Percentiles rank a stretch among this genome's conserved stretches.
These are phyloP conservation scores for Millerozyma acaciae DNA, from an alignment of 805 yeast genomes.

Conservation along the genomic window DNA sequence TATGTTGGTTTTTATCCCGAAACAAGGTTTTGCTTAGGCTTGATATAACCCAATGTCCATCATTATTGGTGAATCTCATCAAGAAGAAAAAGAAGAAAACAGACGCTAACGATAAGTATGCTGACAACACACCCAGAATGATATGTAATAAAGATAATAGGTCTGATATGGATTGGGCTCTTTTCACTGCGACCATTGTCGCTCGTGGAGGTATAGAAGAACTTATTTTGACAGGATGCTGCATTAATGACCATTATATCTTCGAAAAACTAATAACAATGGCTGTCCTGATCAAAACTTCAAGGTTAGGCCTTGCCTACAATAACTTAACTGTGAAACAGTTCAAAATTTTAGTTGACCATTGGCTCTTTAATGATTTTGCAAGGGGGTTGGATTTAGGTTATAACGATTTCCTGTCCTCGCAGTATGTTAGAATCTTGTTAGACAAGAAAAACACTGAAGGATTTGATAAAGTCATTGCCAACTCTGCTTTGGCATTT, in stretches of 20 bases:
- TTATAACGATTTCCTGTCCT: slow-evolving; percentile 62
- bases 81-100: slow-evolving; percentile 27
- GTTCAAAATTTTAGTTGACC: slow-evolving; percentile 44
- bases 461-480: slow-evolving; percentile 15
- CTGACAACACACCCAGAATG: slow-evolving; percentile 38
- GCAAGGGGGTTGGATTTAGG: slow-evolving; percentile 79
- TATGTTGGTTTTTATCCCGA: slow-evolving; percentile 71
- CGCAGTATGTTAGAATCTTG: slow-evolving; percentile 32
- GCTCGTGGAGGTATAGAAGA: slow-evolving; percentile 77
- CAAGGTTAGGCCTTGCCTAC: slow-evolving; percentile 72
- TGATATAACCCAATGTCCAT: slow-evolving; percentile 70
- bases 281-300: slow-evolving; percentile 54
- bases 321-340: slow-evolving; percentile 64
- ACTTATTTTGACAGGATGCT: slow-evolving; percentile 71
- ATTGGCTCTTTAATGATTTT: slow-evolving; percentile 51
- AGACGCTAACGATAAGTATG: slow-evolving; percentile 15
- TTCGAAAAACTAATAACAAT: slow-evolving; percentile 54
- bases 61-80: slow-evolving; percentile 42
- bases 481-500: slow-evolving; percentile 31
- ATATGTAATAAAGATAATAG: slow-evolving; percentile 50
- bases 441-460: slow-evolving; percentile 25
- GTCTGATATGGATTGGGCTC: slow-evolving; percentile 78
- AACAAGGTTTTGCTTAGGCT: slow-evolving; percentile 55
- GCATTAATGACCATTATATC: slow-evolving; percentile 50
- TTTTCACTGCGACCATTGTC: slow-evolving; percentile 64